Percentiles rank a stretch among this genome's conserved stretches.
Conservation (phyloP, 1,139 yeast species). For the Torulaspora pretoriensis region DNA sequence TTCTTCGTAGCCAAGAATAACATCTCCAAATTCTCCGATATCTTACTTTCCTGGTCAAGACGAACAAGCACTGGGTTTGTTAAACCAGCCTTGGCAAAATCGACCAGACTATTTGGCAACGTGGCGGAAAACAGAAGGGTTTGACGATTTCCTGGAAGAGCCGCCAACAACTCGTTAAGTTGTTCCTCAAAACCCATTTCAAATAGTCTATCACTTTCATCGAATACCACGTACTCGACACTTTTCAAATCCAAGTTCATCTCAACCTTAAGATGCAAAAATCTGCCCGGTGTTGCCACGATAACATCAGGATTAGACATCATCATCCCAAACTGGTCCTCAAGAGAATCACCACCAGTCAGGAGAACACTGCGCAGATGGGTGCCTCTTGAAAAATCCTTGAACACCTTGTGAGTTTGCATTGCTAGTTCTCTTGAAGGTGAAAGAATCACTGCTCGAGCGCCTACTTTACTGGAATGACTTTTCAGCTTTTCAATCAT, state of each 20-base stretch:
- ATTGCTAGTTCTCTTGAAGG: constrained; percentile 87
- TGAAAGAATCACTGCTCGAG: constrained; percentile 80
- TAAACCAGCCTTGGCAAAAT: constrained; percentile 95
- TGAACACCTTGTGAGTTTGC: constrained; percentile 85
- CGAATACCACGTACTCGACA: constrained; percentile 88
- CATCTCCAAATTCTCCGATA: constrained; percentile 89
- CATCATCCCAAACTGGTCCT: constrained; percentile 91
- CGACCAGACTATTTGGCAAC: constrained; percentile 84
- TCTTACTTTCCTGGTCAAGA: constrained; percentile 84
- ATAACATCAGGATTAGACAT: constrained; percentile 91
- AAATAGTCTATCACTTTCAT: constrained; percentile 95
- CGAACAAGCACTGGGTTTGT: constrained; percentile 88
- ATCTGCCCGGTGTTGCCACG: constrained; percentile 97
- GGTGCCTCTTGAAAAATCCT: constrained; percentile 81
- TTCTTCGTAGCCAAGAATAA: constrained; percentile 76
- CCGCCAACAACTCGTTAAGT: constrained; percentile 78
- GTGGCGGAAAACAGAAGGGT: constrained; percentile 92
- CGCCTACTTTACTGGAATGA: constrained; percentile 85
- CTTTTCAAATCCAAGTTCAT: constrained; percentile 82
- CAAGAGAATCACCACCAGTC: constrained; percentile 96
- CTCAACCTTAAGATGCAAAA: constrained; percentile 90
- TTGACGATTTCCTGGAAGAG: constrained; percentile 79
- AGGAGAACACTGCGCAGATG: constrained; percentile 75
- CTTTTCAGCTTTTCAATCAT: constrained; percentile 77
- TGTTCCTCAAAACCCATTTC: constrained; percentile 98